A percentile compares a stretch with the other conserved stretches of the same genome.
phyloP scores from a whole-genome alignment of 2,329 filamentous ascomycete species.

The Tolypocladium sp. region DNA sequence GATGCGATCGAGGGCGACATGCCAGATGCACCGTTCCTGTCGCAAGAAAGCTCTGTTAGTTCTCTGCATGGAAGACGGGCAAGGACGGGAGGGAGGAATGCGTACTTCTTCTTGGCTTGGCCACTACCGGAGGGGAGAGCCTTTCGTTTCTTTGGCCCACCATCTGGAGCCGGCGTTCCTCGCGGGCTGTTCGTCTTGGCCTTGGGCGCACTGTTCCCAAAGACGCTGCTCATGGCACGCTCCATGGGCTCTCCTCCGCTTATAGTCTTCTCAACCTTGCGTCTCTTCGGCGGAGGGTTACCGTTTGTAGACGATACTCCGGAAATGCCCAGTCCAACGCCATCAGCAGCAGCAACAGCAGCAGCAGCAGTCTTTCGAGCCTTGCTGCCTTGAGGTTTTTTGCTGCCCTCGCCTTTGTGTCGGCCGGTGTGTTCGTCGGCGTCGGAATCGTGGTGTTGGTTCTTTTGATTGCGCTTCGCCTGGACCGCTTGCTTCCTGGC shows the following conservation, averaged over 20 bases:
- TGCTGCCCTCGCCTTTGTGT: slow-evolving; percentile 38
- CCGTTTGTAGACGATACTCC: slow-evolving; percentile 41
- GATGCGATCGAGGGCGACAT: slow-evolving; percentile 65
- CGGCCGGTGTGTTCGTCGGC: slow-evolving; percentile 59
- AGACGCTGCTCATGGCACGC: slow-evolving; percentile 55
- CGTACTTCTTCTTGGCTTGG: slow-evolving; percentile 72
- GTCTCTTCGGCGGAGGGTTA: slow-evolving; percentile 59
- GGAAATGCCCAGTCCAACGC: slow-evolving; percentile 57
- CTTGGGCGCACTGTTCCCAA: slow-evolving; percentile 42
- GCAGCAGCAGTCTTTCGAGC: slow-evolving; percentile 43
- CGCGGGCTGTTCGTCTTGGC: slow-evolving; percentile 55
- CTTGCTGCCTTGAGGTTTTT: slow-evolving; percentile 57
- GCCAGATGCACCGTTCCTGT: slow-evolving; percentile 30
- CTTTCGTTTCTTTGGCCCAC: slow-evolving; percentile 60
- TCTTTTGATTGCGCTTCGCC: slow-evolving; percentile 64
- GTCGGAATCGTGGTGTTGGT: slow-evolving; percentile 66
- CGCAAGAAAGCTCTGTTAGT: slow-evolving; percentile 11
- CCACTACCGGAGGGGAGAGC: slow-evolving; percentile 55
- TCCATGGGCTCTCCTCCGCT: slow-evolving; percentile 49
- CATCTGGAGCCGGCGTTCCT: slow-evolving; percentile 58
- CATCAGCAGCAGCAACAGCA: slow-evolving; percentile 28
- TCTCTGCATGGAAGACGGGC: background rate
- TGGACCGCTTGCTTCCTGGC: slow-evolving; percentile 73
- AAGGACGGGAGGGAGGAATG: slow-evolving; percentile 5
- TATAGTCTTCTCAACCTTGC: slow-evolving; percentile 66